These are phyloP conservation scores for Beta lomatogona DNA, from an alignment of 179 eudicot genomes.

Conservation along the genomic window DNA sequence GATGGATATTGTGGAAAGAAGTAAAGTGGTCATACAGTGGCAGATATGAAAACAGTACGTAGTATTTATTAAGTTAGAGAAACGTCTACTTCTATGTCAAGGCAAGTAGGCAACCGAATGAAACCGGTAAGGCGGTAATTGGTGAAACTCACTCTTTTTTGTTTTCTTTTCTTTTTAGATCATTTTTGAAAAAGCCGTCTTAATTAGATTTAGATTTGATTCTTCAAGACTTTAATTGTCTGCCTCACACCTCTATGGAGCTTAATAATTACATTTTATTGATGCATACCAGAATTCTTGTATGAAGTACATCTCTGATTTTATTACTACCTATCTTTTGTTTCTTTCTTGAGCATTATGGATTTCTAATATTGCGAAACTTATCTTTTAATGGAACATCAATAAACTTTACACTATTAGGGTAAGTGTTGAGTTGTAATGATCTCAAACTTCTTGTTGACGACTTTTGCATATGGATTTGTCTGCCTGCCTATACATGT, in stretches of 20 bases:
- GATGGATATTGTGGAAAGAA: slow-evolving; percentile 15
- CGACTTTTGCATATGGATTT: not conserved
- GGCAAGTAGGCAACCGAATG: slow-evolving; percentile 5
- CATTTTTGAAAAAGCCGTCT: not conserved
- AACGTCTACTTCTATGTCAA: slow-evolving; percentile 23
- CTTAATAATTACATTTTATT: slow-evolving; percentile 26
- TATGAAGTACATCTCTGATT: slow-evolving; percentile 1
- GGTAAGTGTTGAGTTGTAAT: not conserved
- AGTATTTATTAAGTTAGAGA: slow-evolving; percentile 16
- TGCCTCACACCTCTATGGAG: slow-evolving; percentile 21
- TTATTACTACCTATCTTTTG: not conserved
- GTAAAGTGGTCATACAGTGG: not conserved
- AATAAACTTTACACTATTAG: not conserved
- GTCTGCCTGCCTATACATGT: not conserved
- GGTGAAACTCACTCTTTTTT: not conserved
- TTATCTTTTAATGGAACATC: not conserved
- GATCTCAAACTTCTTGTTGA: not conserved
- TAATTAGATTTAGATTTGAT: slow-evolving; percentile 29
- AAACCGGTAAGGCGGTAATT: slow-evolving; percentile 3
- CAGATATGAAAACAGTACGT: not conserved
- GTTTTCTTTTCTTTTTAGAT: not conserved
- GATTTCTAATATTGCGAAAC: not conserved
- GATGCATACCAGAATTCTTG: slow-evolving; percentile 11
- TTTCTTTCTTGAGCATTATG: not conserved
- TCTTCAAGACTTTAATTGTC: slow-evolving; percentile 20